These are phyloP conservation scores for Juglanconis oblonga DNA, from an alignment of 2,329 filamentous ascomycete species.

Conservation along the genomic window DNA sequence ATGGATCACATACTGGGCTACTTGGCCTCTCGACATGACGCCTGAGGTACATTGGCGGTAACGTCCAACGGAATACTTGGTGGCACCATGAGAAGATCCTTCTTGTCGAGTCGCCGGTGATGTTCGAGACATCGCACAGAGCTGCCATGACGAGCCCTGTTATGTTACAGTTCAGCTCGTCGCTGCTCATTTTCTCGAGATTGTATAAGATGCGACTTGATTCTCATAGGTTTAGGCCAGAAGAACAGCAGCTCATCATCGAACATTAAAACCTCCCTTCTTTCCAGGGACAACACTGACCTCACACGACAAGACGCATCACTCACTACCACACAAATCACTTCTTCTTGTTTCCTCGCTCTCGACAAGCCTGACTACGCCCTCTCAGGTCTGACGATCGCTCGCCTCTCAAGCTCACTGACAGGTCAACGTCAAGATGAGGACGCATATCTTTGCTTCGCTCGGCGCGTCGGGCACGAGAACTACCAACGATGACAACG, in stretches of 20 bases:
- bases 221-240: background rate
- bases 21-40: background rate
- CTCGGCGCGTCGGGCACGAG: background rate
- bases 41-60: background rate
- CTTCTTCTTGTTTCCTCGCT: background rate
- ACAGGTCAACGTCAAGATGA: background rate
- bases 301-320: background rate
- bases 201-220: constrained; percentile 12
- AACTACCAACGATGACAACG: background rate
- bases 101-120: background rate
- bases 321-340: background rate
- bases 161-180: background rate
- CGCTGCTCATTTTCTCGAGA: background rate
- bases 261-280: background rate
- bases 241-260: background rate
- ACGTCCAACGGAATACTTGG: background rate
- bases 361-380: background rate
- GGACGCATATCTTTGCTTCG: background rate
- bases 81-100: background rate
- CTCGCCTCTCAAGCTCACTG: background rate
- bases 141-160: constrained; percentile 2
- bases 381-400: background rate
- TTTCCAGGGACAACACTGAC: background rate
- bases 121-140: background rate
- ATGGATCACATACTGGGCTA: background rate